phyloP scores from a whole-genome alignment of 2,329 filamentous ascomycete species.

The Aspergillus candidus region DNA sequence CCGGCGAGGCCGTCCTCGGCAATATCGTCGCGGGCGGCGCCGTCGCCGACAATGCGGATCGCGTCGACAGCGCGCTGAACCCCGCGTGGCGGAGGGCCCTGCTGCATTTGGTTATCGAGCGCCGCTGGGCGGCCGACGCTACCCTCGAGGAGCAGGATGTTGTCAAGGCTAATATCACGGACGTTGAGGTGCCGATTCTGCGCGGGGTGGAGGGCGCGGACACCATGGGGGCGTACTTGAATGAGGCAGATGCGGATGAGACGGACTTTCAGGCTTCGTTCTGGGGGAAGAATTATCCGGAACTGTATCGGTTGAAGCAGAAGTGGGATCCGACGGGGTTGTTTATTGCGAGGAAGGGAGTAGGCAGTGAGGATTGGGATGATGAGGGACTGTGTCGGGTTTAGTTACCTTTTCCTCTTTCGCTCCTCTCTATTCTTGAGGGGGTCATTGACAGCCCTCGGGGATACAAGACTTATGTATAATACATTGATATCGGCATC shows the following conservation, averaged over 20 bases:
- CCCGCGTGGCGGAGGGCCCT: slow-evolving; percentile 40
- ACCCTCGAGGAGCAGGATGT: slow-evolving; percentile 25
- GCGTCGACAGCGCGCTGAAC: slow-evolving; percentile 39
- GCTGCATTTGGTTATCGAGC: slow-evolving; percentile 30
- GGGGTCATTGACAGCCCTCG: too few species aligned
- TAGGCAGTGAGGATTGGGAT: slow-evolving; percentile 24
- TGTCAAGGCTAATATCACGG: slow-evolving; percentile 32
- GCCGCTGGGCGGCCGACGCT: slow-evolving; percentile 21
- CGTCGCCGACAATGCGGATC: slow-evolving; percentile 31
- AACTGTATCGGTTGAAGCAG: slow-evolving; percentile 26
- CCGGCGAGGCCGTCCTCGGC: slow-evolving; percentile 19
- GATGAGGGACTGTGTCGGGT: slow-evolving; percentile 17
- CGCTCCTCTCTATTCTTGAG: too few species aligned
- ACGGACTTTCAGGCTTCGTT: slow-evolving; percentile 37
- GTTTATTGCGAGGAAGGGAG: slow-evolving; percentile 20
- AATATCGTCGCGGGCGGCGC: slow-evolving; percentile 32
- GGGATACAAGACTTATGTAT: too few species aligned
- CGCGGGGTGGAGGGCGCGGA: slow-evolving; percentile 15
- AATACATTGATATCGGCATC: too few species aligned
- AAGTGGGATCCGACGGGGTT: slow-evolving; percentile 26
- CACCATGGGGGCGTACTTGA: slow-evolving; percentile 30
- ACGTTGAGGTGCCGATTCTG: slow-evolving; percentile 22
- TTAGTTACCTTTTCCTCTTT: slow-evolving; percentile 4
- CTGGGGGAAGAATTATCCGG: slow-evolving; percentile 33
- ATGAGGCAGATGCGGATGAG: slow-evolving; percentile 37